Base-by-base conservation (phyloP, 768 basidiomycete genomes). In the Tremella fuciformis region DNA sequence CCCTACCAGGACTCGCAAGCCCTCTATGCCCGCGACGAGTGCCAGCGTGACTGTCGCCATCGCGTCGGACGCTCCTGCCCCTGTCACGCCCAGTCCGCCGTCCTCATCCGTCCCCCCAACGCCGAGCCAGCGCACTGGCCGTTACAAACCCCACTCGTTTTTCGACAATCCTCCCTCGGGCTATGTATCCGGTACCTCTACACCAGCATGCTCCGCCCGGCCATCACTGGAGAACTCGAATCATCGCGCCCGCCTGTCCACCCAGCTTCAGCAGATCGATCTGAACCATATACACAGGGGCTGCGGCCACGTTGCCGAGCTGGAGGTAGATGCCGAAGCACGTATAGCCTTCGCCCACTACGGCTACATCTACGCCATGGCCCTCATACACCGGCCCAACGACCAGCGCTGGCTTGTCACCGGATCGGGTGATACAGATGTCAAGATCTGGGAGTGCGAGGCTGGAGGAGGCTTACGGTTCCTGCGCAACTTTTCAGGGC, bases 301-400 rank as follows among this genome's bases (percentile, higher is more conserved):
- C 11, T 29, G 47, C 22, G n/a, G n/a, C 26, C 50, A 59, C 8
- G 66, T 64, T 7, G 56, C 58, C 8, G 67, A 71, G 46, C 50
- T 75, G 1, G 64, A 81, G 51, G 84, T 94, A 19, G 83, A 85
- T 0, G 79, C 83, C 13, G 79, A 78, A 55, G 88, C 90, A 64
- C 86, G 91, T 26, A 80, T 91, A 24, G 86, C 88, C 65, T 88
- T 89, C 0, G 94, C 92, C 2, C 94, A 98, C 76, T 93, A 85
- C 73, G 94, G 94, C 8, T 98, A 98, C 70, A 83, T 97, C 13
- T 93, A 94, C 72, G 90, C 88, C 66, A 85, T 91, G 84, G 78
- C 81, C 13, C 75, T 84, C 15, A 65, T 82, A 11, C 79, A 80
- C 19, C 55, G 71, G 48, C 69, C 69, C 0, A 70, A 73, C 13